phyloP scores from a whole-genome alignment of 192 early-diverging fungal genomes.

The Glomus cerebriforme region DNA sequence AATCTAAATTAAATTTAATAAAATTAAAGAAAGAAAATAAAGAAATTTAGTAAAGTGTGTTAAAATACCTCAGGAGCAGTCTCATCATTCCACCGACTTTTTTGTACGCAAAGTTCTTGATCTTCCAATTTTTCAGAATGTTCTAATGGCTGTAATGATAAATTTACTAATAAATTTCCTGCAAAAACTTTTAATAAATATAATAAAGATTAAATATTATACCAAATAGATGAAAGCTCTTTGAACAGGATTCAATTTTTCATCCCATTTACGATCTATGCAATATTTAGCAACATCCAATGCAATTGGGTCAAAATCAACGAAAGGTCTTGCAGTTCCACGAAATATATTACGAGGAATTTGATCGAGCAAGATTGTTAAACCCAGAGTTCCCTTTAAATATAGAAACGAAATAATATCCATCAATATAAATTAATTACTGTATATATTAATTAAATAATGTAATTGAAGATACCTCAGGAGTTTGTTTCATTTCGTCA shows the following conservation, averaged over 20 bases:
- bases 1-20: conserved; percentile 21
- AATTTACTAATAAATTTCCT: background rate
- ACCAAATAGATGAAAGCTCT: conserved; percentile 55
- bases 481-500: conserved; percentile 17
- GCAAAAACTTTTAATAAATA: background rate
- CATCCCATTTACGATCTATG: conserved; percentile 49
- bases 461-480: background rate
- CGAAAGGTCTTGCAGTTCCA: conserved; percentile 53
- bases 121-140: conserved; percentile 64
- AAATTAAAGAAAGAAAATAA: background rate
- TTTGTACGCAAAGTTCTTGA: conserved; percentile 54
- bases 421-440: background rate
- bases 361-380: conserved; percentile 62
- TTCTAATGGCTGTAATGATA: conserved; percentile 50
- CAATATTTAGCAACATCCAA: conserved; percentile 52
- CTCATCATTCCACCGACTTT: conserved; percentile 42
- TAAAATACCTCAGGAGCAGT: background rate
- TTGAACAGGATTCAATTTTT: conserved; percentile 52
- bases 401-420: background rate
- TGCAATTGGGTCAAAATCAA: conserved; percentile 54
- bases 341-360: conserved; percentile 69
- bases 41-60: too few relatives aligned
- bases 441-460: background rate
- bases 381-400: conserved; percentile 6
- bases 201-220: background rate